Conservation (phyloP, 2,329 filamentous ascomycete species). For the Penicillium glabrum region DNA sequence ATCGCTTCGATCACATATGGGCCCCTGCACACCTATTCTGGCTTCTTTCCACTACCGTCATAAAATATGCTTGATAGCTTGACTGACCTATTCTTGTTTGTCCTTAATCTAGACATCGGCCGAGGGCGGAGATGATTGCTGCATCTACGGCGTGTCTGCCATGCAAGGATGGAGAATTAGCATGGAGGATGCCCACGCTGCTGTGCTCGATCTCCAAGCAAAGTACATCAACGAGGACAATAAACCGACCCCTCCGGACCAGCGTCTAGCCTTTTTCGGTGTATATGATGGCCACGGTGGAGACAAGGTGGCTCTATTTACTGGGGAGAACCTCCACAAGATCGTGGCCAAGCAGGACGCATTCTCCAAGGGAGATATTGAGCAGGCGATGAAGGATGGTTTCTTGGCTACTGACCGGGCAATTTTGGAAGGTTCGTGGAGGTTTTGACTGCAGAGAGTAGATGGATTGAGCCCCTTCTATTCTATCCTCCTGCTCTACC, state of each 20-base stretch:
- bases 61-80: neutral
- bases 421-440: constrained; percentile 80
- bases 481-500: constrained; percentile 12
- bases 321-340: constrained; percentile 87
- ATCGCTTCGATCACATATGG: neutral
- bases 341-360: constrained; percentile 94
- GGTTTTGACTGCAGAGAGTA: neutral
- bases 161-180: constrained; percentile 99
- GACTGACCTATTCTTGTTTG: neutral
- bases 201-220: constrained; percentile 80
- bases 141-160: constrained; percentile 90
- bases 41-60: neutral
- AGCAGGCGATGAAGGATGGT: constrained; percentile 94
- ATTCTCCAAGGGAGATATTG: constrained; percentile 86
- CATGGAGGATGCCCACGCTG: constrained; percentile 97
- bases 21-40: neutral
- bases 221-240: constrained; percentile 51
- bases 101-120: constrained; percentile 68
- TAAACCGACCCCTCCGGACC: constrained; percentile 63
- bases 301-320: constrained; percentile 91
- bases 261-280: constrained; percentile 89
- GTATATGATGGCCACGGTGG: constrained; percentile 98
- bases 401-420: constrained; percentile 95
- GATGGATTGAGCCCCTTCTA: neutral
- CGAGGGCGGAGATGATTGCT: constrained; percentile 86